A percentile compares a stretch with the other conserved stretches of the same genome.
These are phyloP conservation scores for Alternaria consortialis DNA, from an alignment of 2,329 filamentous ascomycete genomes.

Conservation along the genomic window DNA sequence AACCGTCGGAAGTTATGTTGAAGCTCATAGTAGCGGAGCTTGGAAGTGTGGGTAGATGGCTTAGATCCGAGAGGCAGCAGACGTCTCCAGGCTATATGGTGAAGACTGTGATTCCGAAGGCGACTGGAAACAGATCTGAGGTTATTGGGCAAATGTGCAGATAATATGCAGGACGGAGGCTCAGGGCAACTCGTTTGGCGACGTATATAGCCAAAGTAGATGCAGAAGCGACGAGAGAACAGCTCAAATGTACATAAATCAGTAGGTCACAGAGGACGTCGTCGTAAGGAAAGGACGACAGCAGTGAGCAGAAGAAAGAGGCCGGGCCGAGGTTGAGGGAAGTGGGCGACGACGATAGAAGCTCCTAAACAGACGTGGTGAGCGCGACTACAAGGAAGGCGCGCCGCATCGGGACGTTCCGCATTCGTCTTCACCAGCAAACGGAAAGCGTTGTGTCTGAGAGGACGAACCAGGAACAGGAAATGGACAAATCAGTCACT, in stretches of 20 bases:
- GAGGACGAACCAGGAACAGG: background rate
- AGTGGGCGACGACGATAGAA: slow-evolving; percentile 17
- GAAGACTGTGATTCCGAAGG: slow-evolving; percentile 11
- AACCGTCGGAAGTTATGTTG: slow-evolving; percentile 54
- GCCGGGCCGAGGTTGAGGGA: slow-evolving; percentile 15
- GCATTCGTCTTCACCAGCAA: slow-evolving; percentile 21
- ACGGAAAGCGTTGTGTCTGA: background rate
- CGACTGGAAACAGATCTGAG: slow-evolving; percentile 21
- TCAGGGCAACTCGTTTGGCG: slow-evolving; percentile 38
- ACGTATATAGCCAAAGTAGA: slow-evolving; percentile 51
- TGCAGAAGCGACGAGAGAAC: slow-evolving; percentile 39
- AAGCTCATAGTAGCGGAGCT: slow-evolving; percentile 44
- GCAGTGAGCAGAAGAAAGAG: slow-evolving; percentile 15
- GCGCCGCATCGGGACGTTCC: slow-evolving; percentile 19
- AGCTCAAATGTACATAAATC: slow-evolving; percentile 39
- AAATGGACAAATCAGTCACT: background rate
- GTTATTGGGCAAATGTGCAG: slow-evolving; percentile 43
- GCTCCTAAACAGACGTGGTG: slow-evolving; percentile 16
- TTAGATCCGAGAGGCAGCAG: slow-evolving; percentile 44
- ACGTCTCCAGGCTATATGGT: slow-evolving; percentile 8
- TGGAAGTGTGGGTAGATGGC: slow-evolving; percentile 38
- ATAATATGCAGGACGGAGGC: slow-evolving; percentile 48
- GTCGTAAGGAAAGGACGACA: slow-evolving; percentile 33
- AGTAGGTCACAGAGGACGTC: slow-evolving; percentile 19
- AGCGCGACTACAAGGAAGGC: slow-evolving; percentile 22